Evolutionary conservation across 2,329 filamentous ascomycete genomes (phyloP).

Genomic region (Pestalotiopsis sp.): DNA sequence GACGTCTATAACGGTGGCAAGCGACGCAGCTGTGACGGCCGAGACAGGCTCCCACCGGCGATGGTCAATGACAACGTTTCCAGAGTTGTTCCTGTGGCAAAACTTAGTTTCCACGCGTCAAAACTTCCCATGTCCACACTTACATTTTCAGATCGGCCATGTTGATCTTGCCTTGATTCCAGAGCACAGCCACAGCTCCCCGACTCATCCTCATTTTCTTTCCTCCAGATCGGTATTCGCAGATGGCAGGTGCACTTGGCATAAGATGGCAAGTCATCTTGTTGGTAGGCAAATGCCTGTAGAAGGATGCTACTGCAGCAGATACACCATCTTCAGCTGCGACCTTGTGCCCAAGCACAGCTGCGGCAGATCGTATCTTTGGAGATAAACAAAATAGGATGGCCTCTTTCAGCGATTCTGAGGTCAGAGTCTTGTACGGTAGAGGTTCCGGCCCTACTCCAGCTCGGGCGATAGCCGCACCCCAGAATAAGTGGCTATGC

Average conservation of each 20-base stretch:
- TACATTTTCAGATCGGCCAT: not conserved
- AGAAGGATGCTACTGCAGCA: slow-evolving; percentile 40
- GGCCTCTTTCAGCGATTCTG: slow-evolving; percentile 34
- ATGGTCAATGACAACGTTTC: slow-evolving; percentile 7
- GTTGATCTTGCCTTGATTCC: not conserved
- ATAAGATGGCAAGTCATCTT: slow-evolving; percentile 65
- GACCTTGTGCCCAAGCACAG: slow-evolving; percentile 36
- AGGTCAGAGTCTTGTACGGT: slow-evolving; percentile 34
- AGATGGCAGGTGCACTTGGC: slow-evolving; percentile 49
- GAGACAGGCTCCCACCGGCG: slow-evolving; percentile 22
- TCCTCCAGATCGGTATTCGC: slow-evolving; percentile 42
- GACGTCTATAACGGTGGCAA: slow-evolving; percentile 18
- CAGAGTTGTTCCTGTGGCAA: not conserved
- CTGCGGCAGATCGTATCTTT: slow-evolving; percentile 30
- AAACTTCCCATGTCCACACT: not conserved
- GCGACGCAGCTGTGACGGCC: slow-evolving; percentile 18
- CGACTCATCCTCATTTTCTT: not conserved
- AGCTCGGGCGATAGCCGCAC: slow-evolving; percentile 38
- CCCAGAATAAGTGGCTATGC: slow-evolving; percentile 42
- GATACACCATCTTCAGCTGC: slow-evolving; percentile 35
- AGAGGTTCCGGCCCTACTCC: slow-evolving; percentile 40
- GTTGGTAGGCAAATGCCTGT: slow-evolving; percentile 33
- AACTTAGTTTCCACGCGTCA: not conserved
- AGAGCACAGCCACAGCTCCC: slow-evolving; percentile 9
- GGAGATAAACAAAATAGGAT: slow-evolving; percentile 35